Evolutionary conservation across 148 eudicot genomes (phyloP).

Genomic region (Talinum fruticosum): DNA sequence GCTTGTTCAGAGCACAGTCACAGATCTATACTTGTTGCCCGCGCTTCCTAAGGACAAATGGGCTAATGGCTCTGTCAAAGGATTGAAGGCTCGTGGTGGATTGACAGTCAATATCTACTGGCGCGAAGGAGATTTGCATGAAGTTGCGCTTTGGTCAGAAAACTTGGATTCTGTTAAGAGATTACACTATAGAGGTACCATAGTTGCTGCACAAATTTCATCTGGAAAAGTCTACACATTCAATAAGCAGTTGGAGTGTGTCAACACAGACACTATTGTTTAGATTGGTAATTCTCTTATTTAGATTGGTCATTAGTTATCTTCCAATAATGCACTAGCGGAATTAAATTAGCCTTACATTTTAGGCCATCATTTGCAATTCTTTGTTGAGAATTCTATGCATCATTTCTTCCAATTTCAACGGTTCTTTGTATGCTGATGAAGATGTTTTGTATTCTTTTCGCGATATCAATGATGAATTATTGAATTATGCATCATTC

Average conservation of each 20-base stretch:
- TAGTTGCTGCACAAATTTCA: conserved; percentile 32
- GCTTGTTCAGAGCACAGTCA: conserved; percentile 81
- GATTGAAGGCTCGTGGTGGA: conserved; percentile 80
- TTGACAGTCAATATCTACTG: conserved; percentile 71
- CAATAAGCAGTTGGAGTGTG: conserved; percentile 42
- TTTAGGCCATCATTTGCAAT: background rate
- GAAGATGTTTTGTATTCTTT: background rate
- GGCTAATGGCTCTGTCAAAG: conserved; percentile 77
- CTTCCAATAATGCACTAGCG: background rate
- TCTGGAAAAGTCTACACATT: conserved; percentile 51
- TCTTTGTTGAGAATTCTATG: background rate
- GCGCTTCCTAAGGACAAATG: conserved; percentile 83
- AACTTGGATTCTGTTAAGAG: conserved; percentile 30
- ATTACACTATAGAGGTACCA: conserved; percentile 56
- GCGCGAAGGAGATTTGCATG: conserved; percentile 69
- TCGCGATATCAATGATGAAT: background rate
- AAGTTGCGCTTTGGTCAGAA: conserved; percentile 60
- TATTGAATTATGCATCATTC: background rate
- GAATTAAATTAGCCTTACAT: conserved; percentile 1
- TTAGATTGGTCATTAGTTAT: background rate
- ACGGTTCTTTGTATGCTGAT: conserved; percentile 4
- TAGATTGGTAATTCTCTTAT: conserved; percentile 26
- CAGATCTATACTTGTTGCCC: conserved; percentile 73
- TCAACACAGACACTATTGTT: conserved; percentile 34
- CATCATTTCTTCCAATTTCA: conserved; percentile 10